Base-by-base conservation (phyloP, 805 yeast genomes). In the Schwanniomyces polymorphus region DNA sequence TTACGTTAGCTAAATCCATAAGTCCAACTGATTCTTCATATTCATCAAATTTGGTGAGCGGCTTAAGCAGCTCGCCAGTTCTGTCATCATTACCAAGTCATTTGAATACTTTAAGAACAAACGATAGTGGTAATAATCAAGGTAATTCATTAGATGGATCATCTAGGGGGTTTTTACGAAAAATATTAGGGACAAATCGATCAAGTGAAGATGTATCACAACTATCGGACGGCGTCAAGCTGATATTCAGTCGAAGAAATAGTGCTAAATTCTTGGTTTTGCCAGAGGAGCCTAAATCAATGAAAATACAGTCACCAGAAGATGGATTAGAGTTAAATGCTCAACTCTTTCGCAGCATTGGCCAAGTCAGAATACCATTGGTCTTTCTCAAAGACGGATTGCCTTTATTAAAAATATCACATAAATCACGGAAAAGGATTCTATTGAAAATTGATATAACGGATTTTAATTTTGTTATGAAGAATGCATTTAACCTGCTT, bases 361-460 rank as follows among this genome's bases (percentile, higher is more conserved):
- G 56, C 7, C 51, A 46, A 27, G 48, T 53, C n/a, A 56, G 57
- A 33, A 64, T 74, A 10, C 79, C 86, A 0, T 72, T 79, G 0
- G 74, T 74, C 3, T 65, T 76, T n/a, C 60, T 82, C 5, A 66
- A 74, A 8, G 74, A 71, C 3, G 96, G 96, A 0, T 59, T 88
- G 12, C 77, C 84, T 2, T 67, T 89, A 50, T 61, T 86, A 26
- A 77, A 89, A 54, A 79, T 89, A 16, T 87, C 96, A 2, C 85
- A 82, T 45, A 81, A 81, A 52, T 87, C 89, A 53, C 79, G 77
- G 53, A 81, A 83, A 17, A 80, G 81, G 55, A 71, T 89, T 14
- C 59, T 65, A 7, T 79, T 88, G 50, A 72, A 64, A 49, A 68
- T 89, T 1, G 84, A 86, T 56, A 67, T 82, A 0, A 79, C 76